These are phyloP conservation scores for Westerdykella sp. DNA, from an alignment of 2,329 filamentous ascomycete genomes.

Conservation along the genomic window DNA sequence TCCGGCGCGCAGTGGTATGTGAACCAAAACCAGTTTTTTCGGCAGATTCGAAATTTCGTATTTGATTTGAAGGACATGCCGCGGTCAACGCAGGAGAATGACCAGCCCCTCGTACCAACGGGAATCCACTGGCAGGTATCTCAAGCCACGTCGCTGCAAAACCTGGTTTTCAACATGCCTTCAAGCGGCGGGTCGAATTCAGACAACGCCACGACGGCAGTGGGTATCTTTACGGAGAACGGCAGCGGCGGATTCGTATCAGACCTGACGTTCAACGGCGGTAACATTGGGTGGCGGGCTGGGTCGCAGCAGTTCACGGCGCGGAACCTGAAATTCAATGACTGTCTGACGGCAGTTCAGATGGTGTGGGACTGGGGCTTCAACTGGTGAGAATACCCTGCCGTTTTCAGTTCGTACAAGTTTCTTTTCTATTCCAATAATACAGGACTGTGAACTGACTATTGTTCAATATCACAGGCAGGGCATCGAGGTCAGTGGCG, in stretches of 20 bases:
- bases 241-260: slow-evolving; percentile 37
- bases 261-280: slow-evolving; percentile 36
- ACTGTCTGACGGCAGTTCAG: slow-evolving; percentile 38
- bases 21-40: slow-evolving; percentile 55
- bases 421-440: too few relatives aligned
- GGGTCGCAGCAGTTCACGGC: slow-evolving; percentile 48
- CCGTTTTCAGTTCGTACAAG: too few relatives aligned
- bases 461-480: too few relatives aligned
- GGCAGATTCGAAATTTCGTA: slow-evolving; percentile 56
- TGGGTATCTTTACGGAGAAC: slow-evolving; percentile 36
- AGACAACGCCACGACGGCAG: slow-evolving; percentile 28
- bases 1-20: slow-evolving; percentile 32
- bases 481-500: too few relatives aligned
- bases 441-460: too few relatives aligned
- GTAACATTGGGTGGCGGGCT: slow-evolving; percentile 26
- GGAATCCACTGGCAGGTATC: slow-evolving; percentile 37
- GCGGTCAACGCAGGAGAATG: slow-evolving; percentile 35
- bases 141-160: slow-evolving; percentile 36
- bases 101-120: slow-evolving; percentile 22
- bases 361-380: slow-evolving; percentile 41
- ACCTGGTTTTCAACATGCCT: slow-evolving; percentile 33
- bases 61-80: too few relatives aligned
- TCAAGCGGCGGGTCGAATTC: too few relatives aligned
- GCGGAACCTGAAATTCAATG: slow-evolving; percentile 46
- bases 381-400: too few relatives aligned